These are phyloP conservation scores for Xylariaceae sp. DNA, from an alignment of 2,329 filamentous ascomycete genomes.

Conservation along the genomic window DNA sequence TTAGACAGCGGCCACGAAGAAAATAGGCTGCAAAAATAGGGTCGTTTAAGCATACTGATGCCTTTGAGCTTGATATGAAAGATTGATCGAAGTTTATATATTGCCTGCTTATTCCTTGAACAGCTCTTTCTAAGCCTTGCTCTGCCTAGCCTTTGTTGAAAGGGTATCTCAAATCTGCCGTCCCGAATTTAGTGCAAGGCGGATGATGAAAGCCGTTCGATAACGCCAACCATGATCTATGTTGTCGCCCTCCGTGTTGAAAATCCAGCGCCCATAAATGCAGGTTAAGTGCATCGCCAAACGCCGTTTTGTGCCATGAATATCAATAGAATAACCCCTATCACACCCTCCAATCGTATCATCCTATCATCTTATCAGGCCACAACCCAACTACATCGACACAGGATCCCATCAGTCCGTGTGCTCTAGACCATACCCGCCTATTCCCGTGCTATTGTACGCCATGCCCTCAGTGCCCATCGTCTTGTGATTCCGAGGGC, in stretches of 20 bases:
- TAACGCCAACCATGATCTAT: conserved; percentile 3
- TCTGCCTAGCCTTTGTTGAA: conserved; percentile 40
- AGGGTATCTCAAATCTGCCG: conserved; percentile 36
- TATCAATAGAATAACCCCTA: neutral
- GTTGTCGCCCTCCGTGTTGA: conserved; percentile 12
- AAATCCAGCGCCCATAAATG: conserved; percentile 26
- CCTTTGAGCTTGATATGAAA: too few relatives aligned
- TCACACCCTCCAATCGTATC: neutral
- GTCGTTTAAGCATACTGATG: too few relatives aligned
- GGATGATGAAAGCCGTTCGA: conserved; percentile 23
- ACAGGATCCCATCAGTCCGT: conserved; percentile 33
- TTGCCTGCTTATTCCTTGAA: neutral
- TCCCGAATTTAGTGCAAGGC: conserved; percentile 4
- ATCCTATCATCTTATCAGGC: neutral
- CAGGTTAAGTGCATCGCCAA: conserved; percentile 35
- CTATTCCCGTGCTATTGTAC: conserved; percentile 60
- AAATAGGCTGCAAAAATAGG: neutral
- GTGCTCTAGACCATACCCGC: conserved; percentile 63
- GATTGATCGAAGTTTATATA: conserved; percentile 8
- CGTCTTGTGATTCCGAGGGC: conserved; percentile 69
- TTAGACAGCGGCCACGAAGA: neutral
- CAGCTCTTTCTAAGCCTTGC: neutral
- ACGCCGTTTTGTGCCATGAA: conserved; percentile 21
- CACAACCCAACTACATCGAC: neutral
- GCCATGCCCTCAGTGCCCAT: conserved; percentile 68